Percentiles rank a stretch among this genome's conserved stretches.
phyloP scores from a whole-genome alignment of 805 yeast species.

The Pichia heedii region DNA sequence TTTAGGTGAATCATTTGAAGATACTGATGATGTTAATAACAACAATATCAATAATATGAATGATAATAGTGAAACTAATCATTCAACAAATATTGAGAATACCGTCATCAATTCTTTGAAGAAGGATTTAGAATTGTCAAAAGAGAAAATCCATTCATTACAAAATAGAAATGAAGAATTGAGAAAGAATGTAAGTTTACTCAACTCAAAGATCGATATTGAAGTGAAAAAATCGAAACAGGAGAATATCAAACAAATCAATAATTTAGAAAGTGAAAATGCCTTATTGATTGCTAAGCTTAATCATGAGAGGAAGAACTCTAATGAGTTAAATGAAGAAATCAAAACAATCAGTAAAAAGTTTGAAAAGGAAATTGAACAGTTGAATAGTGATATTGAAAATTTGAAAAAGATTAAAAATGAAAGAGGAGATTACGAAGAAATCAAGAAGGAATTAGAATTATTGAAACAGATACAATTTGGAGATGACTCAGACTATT shows the following conservation, averaged over 20 bases:
- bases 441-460: conserved; percentile 65
- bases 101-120: conserved; percentile 40
- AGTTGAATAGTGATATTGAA: conserved; percentile 42
- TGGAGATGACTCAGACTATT: conserved; percentile 33
- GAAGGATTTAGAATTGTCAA: conserved; percentile 66
- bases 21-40: conserved; percentile 5
- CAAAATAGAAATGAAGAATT: conserved; percentile 73
- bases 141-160: conserved; percentile 56
- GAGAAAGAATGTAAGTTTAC: conserved; percentile 51
- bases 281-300: conserved; percentile 49
- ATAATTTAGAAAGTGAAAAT: conserved; percentile 62
- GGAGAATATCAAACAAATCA: conserved; percentile 36
- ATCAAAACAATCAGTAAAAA: conserved; percentile 27
- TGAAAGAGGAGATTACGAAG: conserved; percentile 63
- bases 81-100: conserved; percentile 12
- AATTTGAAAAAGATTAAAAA: conserved; percentile 41
- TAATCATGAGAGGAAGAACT: conserved; percentile 37
- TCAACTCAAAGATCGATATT: conserved; percentile 36
- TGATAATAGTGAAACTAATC: no score
- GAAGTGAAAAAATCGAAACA: conserved; percentile 36
- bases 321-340: conserved; percentile 17
- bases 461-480: conserved; percentile 69
- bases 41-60: conserved; percentile 16
- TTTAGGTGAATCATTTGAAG: conserved; percentile 28
- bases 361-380: conserved; percentile 37